Evolutionary conservation across 1,139 yeast genomes (phyloP).

Genomic region (Geotrichum macrosporum): DNA sequence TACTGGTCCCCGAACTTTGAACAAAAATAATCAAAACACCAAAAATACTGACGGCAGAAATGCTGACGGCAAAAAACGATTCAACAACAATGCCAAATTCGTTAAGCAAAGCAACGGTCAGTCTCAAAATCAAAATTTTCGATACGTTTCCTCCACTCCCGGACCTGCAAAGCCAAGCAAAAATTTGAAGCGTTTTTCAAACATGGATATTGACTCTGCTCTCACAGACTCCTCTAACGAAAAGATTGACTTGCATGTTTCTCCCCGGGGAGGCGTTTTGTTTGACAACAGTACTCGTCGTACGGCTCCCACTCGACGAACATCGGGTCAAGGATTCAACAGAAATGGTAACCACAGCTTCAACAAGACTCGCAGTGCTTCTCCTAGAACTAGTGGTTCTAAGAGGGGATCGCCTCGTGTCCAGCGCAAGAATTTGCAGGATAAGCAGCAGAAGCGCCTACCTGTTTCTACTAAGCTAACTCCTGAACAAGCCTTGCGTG

Average conservation of each 20-base stretch:
- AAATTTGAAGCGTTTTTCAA: slow-evolving; percentile 4
- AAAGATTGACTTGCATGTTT: slow-evolving; percentile 25
- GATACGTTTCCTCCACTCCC: not conserved
- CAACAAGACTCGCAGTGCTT: slow-evolving; percentile 4
- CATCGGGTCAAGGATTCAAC: slow-evolving; percentile 1
- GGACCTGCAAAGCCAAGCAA: slow-evolving; percentile 13
- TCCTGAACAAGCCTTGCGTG: slow-evolving; percentile 18
- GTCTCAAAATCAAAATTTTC: not conserved
- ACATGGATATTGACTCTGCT: slow-evolving; percentile 13
- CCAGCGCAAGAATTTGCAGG: slow-evolving; percentile 1
- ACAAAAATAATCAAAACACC: not conserved
- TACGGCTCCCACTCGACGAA: slow-evolving; percentile 1
- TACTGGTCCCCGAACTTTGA: not conserved
- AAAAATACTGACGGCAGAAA: slow-evolving; percentile 1
- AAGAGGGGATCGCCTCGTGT: slow-evolving; percentile 14
- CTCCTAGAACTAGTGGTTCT: slow-evolving; percentile 7
- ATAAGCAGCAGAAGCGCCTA: slow-evolving; percentile 4
- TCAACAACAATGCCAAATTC: slow-evolving; percentile 3
- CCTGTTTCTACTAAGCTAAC: slow-evolving; percentile 1
- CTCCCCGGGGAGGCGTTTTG: slow-evolving; percentile 19
- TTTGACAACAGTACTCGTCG: slow-evolving; percentile 13
- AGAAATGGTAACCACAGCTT: not conserved
- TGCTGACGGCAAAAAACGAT: too few relatives aligned
- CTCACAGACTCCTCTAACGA: slow-evolving; percentile 19
- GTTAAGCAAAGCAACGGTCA: not conserved